phyloP scores from a whole-genome alignment of 768 basidiomycete genomes.

The Auricularia auricula-judae region DNA sequence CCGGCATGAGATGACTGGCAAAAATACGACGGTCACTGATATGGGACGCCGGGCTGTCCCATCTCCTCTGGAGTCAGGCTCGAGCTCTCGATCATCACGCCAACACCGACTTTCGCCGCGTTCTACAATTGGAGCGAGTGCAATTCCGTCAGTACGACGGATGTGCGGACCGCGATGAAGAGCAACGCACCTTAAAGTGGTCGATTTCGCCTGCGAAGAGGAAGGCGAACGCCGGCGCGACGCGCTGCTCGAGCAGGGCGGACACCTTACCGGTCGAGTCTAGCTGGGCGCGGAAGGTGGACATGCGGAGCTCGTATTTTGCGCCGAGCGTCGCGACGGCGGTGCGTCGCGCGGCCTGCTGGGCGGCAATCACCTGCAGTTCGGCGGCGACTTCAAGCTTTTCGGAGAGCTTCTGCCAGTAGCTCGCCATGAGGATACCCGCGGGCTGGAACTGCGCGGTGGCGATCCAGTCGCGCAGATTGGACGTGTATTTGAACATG shows the following conservation, averaged over 20 bases:
- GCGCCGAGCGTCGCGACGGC: slow-evolving; percentile 90
- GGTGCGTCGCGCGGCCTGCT: slow-evolving; percentile 55
- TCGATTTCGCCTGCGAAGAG: slow-evolving; percentile 94
- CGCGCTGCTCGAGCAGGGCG: slow-evolving; percentile 88
- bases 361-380: slow-evolving; percentile 68
- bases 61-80: slow-evolving; percentile 76
- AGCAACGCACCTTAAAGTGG: slow-evolving; percentile 76
- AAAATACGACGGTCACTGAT: background rate
- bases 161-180: slow-evolving; percentile 1
- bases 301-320: slow-evolving; percentile 90
- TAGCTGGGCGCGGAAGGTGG: slow-evolving; percentile 88
- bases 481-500: slow-evolving; percentile 66
- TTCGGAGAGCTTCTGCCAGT: slow-evolving; percentile 92
- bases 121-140: slow-evolving; percentile 39
- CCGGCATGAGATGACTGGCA: background rate
- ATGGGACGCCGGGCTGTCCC: slow-evolving; percentile 22
- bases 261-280: slow-evolving; percentile 94
- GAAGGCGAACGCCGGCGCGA: slow-evolving; percentile 92
- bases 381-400: slow-evolving; percentile 98
- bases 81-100: slow-evolving; percentile 94
- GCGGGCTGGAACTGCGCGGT: slow-evolving; percentile 78
- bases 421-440: slow-evolving; percentile 81
- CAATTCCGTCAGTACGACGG: background rate
- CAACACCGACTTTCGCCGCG: slow-evolving; percentile 87
- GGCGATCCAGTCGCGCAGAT: slow-evolving; percentile 80